Base-by-base conservation (phyloP, 495 filamentous ascomycete species). In the Hypoxylon cercidicola region DNA sequence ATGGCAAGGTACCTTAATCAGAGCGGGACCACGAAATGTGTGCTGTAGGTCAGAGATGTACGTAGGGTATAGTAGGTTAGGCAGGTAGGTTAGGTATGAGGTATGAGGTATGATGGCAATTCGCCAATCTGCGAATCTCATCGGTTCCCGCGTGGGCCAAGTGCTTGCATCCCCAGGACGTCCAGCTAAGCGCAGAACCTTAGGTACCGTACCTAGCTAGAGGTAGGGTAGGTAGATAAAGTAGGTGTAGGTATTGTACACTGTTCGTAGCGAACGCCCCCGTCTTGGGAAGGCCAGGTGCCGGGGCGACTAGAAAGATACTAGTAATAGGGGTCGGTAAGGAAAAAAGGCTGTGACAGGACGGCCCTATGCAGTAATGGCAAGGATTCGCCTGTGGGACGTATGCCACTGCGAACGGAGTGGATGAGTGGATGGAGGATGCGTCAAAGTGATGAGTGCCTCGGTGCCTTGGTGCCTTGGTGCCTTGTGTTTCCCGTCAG, bases 301-400 rank as follows among this genome's bases (percentile, higher is more conserved):
- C 58, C 53, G 25, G 25, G 25, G 50, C 53, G 49, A 60, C 64
- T 68, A 62, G 40, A 56, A 15, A 54, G 48, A 11, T 48, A 55
- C 19, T 60, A 51, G 37, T 53, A 60, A 47, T 55, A 44, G 35
- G 30, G 30, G 43, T 69, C 45, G 39, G 61, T 50, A 57, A 37
- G 58, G 55, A 30, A 21, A 41, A 47, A 60, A 57, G 40, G 52
- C 55, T 61, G 60, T 69, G 66, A 69, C 66, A 65, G 61, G 52
- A 69, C 61, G 66, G 61, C 60, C 60, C 55, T 64, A 65, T 69
- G 66, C 66, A 65, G 66, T 65, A 34, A 55, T 60, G 52, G 55
- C 65, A 68, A 68, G 65, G 65, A 68, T 68, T 62, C 44, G 41
- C 54, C 55, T 63, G 60, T 68, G 65, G 65, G 59, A 68, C 64